These are phyloP conservation scores for Kwoniella europaea DNA, from an alignment of 768 basidiomycete genomes.

Conservation along the genomic window DNA sequence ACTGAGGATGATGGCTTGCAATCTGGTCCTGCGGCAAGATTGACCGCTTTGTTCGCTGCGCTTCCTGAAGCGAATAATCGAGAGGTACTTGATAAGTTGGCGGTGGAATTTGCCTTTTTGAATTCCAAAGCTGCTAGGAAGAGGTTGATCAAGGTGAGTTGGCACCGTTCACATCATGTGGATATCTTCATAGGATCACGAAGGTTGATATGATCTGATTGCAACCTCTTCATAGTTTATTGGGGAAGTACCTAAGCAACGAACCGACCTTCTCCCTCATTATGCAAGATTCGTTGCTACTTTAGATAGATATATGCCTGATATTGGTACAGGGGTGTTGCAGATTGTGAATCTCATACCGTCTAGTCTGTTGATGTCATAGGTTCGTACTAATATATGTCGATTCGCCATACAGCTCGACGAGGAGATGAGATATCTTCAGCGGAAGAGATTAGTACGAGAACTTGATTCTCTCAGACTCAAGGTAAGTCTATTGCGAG, in stretches of 20 bases:
- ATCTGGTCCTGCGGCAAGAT: constrained; percentile 84
- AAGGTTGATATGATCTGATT: background rate
- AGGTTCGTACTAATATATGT: no score
- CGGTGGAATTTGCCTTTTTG: constrained; percentile 92
- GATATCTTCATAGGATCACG: background rate
- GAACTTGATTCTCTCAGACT: constrained; percentile 83
- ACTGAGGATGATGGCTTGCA: constrained; percentile 68
- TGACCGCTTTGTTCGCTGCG: constrained; percentile 85
- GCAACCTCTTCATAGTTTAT: constrained; percentile 59
- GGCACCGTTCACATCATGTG: background rate
- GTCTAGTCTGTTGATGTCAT: no score
- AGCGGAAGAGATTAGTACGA: constrained; percentile 88
- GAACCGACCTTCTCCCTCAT: constrained; percentile 88
- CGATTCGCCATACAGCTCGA: constrained; percentile 68
- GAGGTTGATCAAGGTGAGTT: constrained; percentile 76
- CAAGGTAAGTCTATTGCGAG: constrained; percentile 65
- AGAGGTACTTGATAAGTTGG: constrained; percentile 85
- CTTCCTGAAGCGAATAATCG: constrained; percentile 94
- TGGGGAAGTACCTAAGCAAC: constrained; percentile 79
- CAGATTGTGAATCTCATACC: constrained; percentile 64
- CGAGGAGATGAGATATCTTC: constrained; percentile 94
- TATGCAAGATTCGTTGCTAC: constrained; percentile 89
- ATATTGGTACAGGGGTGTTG: constrained; percentile 82
- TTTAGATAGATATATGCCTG: constrained; percentile 89
- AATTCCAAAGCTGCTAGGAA: constrained; percentile 97